Base-by-base conservation (phyloP, 768 basidiomycete genomes). In the Mycena haematopus region DNA sequence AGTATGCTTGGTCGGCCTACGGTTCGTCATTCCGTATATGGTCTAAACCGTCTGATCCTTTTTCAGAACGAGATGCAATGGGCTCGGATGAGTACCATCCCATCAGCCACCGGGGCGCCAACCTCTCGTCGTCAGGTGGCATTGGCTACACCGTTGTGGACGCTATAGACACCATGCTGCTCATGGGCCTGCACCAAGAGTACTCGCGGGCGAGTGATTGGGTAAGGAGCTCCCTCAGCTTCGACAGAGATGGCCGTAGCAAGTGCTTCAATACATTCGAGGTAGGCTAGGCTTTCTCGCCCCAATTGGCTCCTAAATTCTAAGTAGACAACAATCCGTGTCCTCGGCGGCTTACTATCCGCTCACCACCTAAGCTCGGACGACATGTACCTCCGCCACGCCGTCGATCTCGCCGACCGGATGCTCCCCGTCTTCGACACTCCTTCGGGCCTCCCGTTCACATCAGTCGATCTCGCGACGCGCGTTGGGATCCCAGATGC, bases 1-100 rank as follows among this genome's bases (percentile, higher is more conserved):
- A 90, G 89, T 79, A 89, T 71, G 87, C 89, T 24, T 91, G 88
- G 87, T 69, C 60, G 44, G 86, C 87, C 24, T 91, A 91, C 68
- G 88, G 86, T 87, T 62, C 52, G 76, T 68, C 45, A 35, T 49
- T 55, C 22, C 11, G 54, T 9, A 42, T 51, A 56, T 21, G 19
- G 31, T 11, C n/a, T 11, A 29, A 40, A 27, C 19, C 19, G 10
- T 21, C 6, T 14, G 29, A 33, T 8, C 11, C 25, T 13, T 33
- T 21, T 74, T 42, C 40, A 89, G 89, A 89, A 74, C 77, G 81
- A 52, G 84, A 92, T 70, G 90, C 90, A 2, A 90, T 88, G 81
- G 90, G 90, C 11, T 79, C 78, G 52, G 90, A 91, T 75, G 88
- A 90, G 66, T 91, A 88, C 68, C 89, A 91, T 69, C 90, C 91